Base-by-base conservation (phyloP, 2,329 filamentous ascomycete species). In the Nectriaceae sp. region DNA sequence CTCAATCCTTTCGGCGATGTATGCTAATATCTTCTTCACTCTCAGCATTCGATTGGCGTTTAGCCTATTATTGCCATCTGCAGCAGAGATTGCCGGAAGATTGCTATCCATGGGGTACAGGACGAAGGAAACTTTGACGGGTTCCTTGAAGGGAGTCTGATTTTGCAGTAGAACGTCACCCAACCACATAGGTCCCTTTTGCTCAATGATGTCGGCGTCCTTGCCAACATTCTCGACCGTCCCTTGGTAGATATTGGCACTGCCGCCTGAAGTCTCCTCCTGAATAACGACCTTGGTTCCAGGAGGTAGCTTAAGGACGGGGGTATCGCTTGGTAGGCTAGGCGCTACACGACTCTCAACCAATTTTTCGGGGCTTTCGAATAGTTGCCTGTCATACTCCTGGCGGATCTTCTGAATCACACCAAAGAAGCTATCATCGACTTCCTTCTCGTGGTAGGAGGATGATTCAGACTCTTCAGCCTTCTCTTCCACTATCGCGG, bases 11-110 rank as follows among this genome's bases (percentile, higher is more conserved):
- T 99, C 94, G 1, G 91, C 90, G 16, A 99, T 84, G 62, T 99
- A 99, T 0, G 85, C 84, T 49, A 97, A 73, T 19, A 99, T 94
- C 76, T 99, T 99, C 73, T 90, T 93, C 3, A 95, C 90, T 40
- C 94, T 83, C 42, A 99, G 78, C 94, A 99, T 97, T 46, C 93
- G 84, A 65, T 97, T 99, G 11, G 94, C 94, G 66, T 97, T 99
- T 43, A 99, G 78, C 20, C 94, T 86, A 57, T 92, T 93, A 68
- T 93, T 96, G 44, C 87, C 87, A 64, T 96, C 91, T 4, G 83
- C 71, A 20, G 84, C 82, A 24, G 87, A 82, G 42, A 97, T 87
- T 46, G 79, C 80, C 1, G 91, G 90, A 44, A 97, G 74, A 21
- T 46, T 57, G 21, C 79, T 72, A 56, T 90, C 86, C 60, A 89